phyloP scores from a whole-genome alignment of 257 asterid genomes.

The Solanum chaucha region DNA sequence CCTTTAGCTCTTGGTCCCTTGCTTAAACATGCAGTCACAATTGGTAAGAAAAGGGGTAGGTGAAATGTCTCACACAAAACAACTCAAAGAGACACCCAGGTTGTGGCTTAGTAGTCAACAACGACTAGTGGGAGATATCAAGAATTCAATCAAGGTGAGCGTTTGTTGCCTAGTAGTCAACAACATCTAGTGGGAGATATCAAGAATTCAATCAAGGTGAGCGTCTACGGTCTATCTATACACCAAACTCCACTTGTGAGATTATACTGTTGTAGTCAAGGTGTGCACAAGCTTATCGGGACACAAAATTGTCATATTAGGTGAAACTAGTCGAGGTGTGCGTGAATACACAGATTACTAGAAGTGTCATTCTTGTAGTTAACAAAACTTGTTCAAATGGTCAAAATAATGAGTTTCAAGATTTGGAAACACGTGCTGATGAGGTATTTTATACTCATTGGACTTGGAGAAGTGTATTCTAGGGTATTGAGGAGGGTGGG shows the following conservation, averaged over 20 bases:
- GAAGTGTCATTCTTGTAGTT: background rate
- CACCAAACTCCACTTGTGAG: too few relatives aligned
- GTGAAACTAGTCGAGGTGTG: background rate
- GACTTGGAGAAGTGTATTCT: background rate
- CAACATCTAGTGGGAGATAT: background rate
- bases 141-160: background rate
- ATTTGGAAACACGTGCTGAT: background rate
- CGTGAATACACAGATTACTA: background rate
- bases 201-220: background rate
- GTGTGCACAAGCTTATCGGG: background rate
- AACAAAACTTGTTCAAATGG: background rate
- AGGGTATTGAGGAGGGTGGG: background rate
- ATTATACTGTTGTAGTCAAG: too few relatives aligned
- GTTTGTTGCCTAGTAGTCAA: background rate
- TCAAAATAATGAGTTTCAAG: background rate
- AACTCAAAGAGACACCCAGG: background rate
- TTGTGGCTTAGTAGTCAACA: background rate
- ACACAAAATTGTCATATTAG: background rate
- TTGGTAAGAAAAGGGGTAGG: background rate
- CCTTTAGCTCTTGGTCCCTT: background rate
- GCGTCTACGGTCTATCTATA: background rate
- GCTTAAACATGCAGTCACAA: background rate
- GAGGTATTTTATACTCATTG: background rate
- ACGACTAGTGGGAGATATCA: background rate
- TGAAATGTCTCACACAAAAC: background rate